phyloP scores from a whole-genome alignment of 2,329 filamentous ascomycete species.

The Scortechinia acanthostroma region DNA sequence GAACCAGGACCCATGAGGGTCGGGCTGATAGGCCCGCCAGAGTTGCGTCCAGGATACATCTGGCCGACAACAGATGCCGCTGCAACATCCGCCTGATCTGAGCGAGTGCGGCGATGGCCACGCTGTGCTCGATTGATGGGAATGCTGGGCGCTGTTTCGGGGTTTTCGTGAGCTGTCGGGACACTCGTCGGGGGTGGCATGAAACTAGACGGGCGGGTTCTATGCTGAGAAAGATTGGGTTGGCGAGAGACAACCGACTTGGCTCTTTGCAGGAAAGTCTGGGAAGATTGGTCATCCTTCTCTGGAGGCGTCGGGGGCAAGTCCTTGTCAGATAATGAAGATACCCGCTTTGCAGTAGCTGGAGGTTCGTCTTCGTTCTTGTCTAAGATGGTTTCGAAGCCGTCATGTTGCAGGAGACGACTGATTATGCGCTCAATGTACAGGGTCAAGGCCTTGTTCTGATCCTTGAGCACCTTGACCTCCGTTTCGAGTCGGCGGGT shows the following conservation, averaged over 20 bases:
- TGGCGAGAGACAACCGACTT: slow-evolving; percentile 6
- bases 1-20: slow-evolving; percentile 52
- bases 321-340: slow-evolving; percentile 69
- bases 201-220: slow-evolving; percentile 33
- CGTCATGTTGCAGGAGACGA: slow-evolving; percentile 83
- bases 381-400: slow-evolving; percentile 89
- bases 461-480: slow-evolving; percentile 73
- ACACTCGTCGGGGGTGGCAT: slow-evolving; percentile 10
- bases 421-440: slow-evolving; percentile 99
- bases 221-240: slow-evolving; percentile 46
- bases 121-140: slow-evolving; percentile 56
- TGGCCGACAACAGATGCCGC: slow-evolving; percentile 75
- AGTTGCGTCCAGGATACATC: slow-evolving; percentile 75
- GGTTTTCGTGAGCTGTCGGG: slow-evolving; percentile 45
- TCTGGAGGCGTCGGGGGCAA: slow-evolving; percentile 66
- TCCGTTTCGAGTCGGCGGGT: slow-evolving; percentile 66
- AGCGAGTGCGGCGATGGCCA: slow-evolving; percentile 53
- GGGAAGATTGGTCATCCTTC: slow-evolving; percentile 47
- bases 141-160: slow-evolving; percentile 69
- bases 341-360: slow-evolving; percentile 8
- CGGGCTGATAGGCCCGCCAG: slow-evolving; percentile 51
- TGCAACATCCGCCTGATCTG: slow-evolving; percentile 44
- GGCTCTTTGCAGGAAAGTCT: slow-evolving; percentile 42
- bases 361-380: slow-evolving; percentile 62
- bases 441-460: slow-evolving; percentile 92